These are phyloP conservation scores for Aristolochia contorta DNA, from an alignment of 164 flowering plant genomes.

Conservation along the genomic window DNA sequence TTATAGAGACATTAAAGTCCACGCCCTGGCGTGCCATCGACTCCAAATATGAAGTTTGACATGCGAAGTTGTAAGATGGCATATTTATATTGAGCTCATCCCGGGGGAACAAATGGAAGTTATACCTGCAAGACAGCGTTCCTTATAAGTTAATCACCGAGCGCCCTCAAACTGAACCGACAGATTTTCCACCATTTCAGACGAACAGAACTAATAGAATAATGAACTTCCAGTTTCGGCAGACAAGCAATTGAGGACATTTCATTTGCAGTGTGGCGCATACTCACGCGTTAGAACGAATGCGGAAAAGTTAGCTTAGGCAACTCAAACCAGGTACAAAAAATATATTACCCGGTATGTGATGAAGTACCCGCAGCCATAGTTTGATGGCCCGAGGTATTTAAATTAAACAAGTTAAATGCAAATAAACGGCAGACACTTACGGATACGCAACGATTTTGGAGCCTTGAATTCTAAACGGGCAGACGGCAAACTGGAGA, in stretches of 20 bases:
- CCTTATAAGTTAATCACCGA: background rate
- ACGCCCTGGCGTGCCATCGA: constrained; percentile 78
- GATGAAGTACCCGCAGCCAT: background rate
- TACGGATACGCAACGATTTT: constrained; percentile 69
- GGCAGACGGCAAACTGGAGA: constrained; percentile 76
- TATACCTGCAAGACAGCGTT: constrained; percentile 42
- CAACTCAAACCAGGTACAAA: background rate
- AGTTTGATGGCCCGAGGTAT: background rate
- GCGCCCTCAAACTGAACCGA: background rate
- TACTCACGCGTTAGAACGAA: background rate
- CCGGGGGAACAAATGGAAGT: constrained; percentile 84
- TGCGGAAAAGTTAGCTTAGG: background rate
- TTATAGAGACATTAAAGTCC: constrained; percentile 73
- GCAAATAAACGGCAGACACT: constrained; percentile 10
- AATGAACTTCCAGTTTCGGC: background rate
- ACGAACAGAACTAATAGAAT: background rate
- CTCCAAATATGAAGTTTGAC: constrained; percentile 64
- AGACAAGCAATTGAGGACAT: background rate
- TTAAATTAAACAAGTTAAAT: background rate
- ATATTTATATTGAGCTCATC: constrained; percentile 67
- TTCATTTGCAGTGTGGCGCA: background rate
- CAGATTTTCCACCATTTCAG: background rate
- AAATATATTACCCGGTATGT: background rate
- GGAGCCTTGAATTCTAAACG: constrained; percentile 42
- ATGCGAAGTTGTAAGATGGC: constrained; percentile 80